Evolutionary conservation across 2,329 filamentous ascomycete genomes (phyloP), one percentile per base, ranked within the genome.

Genomic region (Incumbomyces delicatus): DNA sequence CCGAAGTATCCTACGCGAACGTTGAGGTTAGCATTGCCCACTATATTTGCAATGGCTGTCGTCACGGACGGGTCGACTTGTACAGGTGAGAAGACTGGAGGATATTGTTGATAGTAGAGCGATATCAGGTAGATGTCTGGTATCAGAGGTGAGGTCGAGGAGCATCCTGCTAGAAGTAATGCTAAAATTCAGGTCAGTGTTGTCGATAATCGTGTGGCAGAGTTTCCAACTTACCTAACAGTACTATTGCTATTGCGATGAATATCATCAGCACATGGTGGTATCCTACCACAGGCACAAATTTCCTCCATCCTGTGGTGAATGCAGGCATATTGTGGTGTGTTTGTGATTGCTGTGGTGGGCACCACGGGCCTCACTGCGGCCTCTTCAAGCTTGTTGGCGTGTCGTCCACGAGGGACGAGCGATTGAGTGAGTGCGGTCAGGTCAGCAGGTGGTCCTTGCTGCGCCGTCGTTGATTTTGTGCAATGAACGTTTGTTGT

Each of bases 1-100:
- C 92, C 92, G 61, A 98, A 98, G 72, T 94, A 98, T 55, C 92
- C 92, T 27, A 98, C 92, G 48, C 92, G 83, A 20, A 92, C 88
- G 65, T 94, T 87, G 41, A 98, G 73, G 50, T 80, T 77, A 11
- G 92, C 89, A 57, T 78, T 74, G 44, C 87, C 87, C 48, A 94
- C 90, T 52, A 98, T 94, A 68, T 92, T 94, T 51, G 81, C 77
- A 58, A 96, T 92, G 48, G 88, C 87, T 13, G 80, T 80, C 53
- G 87, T 83, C 50, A 92, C 84, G 49, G 84, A 86, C 51, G 94
- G 94, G 64, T 95, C 82, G 56, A 95, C 88, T 69, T 96, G 90
- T 8, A 90, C 77, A 4, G 87, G 85, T 58, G 86, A 81, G 57
- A 90, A 90, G 22, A 77, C 73, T 2, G 92, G 86, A 16, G 81